Evolutionary conservation across 2,329 filamentous ascomycete genomes (phyloP).

Genomic region (Xylariaceae sp.): DNA sequence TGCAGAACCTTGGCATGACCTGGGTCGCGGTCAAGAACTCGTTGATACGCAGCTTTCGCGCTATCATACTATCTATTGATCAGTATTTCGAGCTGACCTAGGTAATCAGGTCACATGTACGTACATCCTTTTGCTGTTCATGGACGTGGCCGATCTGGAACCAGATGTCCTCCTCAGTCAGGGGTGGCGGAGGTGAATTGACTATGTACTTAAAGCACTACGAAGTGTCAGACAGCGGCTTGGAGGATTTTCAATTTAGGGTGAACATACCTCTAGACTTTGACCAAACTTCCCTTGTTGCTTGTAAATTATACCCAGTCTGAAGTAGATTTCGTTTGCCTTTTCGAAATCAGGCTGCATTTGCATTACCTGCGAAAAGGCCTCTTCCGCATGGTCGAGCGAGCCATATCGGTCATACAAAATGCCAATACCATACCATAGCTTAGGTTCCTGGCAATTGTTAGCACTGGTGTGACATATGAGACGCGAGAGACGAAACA

Average conservation of each 20-base stretch:
- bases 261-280: slow-evolving; percentile 74
- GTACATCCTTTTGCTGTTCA: slow-evolving; percentile 96
- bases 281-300: slow-evolving; percentile 92
- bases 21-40: slow-evolving; percentile 90
- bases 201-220: slow-evolving; percentile 99
- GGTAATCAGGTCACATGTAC: slow-evolving; percentile 38
- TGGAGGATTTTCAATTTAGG: not conserved
- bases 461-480: slow-evolving; percentile 12
- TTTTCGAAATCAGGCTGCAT: slow-evolving; percentile 98
- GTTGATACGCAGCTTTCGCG: slow-evolving; percentile 87
- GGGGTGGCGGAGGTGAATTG: slow-evolving; percentile 80
- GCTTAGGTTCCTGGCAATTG: slow-evolving; percentile 73
- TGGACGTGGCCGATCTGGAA: slow-evolving; percentile 99
- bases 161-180: slow-evolving; percentile 98
- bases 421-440: slow-evolving; percentile 99
- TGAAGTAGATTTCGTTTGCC: slow-evolving; percentile 98
- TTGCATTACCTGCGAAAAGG: slow-evolving; percentile 97
- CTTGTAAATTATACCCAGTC: slow-evolving; percentile 99
- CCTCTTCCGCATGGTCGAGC: slow-evolving; percentile 94
- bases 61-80: slow-evolving; percentile 72
- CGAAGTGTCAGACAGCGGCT: slow-evolving; percentile 24
- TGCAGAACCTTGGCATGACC: slow-evolving; percentile 98
- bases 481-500: not conserved
- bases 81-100: slow-evolving; percentile 16
- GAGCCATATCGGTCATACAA: slow-evolving; percentile 96